Evolutionary conservation across 2,329 filamentous ascomycete species (phyloP).

Genomic region (Lasiodiplodia hormozganensis): DNA sequence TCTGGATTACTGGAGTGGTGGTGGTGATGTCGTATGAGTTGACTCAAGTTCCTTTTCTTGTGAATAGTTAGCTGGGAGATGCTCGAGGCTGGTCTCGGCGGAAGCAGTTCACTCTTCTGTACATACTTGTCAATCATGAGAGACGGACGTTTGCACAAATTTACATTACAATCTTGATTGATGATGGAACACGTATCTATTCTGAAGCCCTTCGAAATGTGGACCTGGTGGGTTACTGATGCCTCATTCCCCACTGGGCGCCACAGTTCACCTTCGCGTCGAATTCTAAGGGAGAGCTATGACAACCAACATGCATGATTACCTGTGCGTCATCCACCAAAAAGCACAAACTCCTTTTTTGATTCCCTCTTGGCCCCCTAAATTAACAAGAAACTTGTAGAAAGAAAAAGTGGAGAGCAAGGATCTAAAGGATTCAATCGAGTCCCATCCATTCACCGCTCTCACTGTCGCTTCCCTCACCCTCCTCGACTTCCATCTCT

Average conservation of each 20-base stretch:
- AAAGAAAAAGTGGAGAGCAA: neutral
- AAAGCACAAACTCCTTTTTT: constrained; percentile 18
- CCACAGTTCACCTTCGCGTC: constrained; percentile 8
- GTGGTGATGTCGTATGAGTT: too few species aligned
- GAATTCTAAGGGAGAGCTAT: neutral
- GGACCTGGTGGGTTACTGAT: neutral
- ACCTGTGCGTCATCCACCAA: constrained; percentile 7
- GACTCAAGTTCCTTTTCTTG: neutral
- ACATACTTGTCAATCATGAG: neutral
- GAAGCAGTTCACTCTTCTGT: constrained; percentile 2
- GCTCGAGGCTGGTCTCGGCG: neutral
- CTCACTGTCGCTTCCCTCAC: constrained; percentile 3
- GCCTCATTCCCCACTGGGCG: neutral
- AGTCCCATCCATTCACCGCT: constrained; percentile 27
- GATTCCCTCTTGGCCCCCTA: neutral
- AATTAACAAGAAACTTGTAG: constrained; percentile 15
- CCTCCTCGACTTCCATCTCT: constrained; percentile 19
- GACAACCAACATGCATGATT: constrained; percentile 6
- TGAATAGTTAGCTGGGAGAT: neutral
- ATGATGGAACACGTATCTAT: neutral
- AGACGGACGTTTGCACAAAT: neutral
- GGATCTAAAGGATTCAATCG: constrained; percentile 16
- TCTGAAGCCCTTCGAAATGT: neutral
- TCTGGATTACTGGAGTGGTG: neutral
- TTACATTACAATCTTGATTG: neutral